Evolutionary conservation across 495 filamentous ascomycete species (phyloP).

Genomic region (Terfezia boudieri): DNA sequence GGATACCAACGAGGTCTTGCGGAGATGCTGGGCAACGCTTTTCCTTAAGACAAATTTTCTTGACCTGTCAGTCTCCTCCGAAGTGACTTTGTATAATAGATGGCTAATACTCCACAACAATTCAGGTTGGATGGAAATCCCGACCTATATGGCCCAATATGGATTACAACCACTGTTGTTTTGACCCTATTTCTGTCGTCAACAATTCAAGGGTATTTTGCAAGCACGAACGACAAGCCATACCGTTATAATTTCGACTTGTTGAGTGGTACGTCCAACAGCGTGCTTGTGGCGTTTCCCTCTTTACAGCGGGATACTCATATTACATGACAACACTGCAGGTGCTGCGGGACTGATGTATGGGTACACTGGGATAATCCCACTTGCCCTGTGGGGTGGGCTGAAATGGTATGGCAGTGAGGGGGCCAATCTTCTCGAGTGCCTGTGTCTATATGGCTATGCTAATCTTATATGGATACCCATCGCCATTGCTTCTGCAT

Average conservation of each 20-base stretch:
- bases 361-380: slow-evolving; percentile 62
- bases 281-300: too few relatives aligned
- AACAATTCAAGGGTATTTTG: slow-evolving; percentile 76
- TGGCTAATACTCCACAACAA: not conserved
- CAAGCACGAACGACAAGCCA: slow-evolving; percentile 33
- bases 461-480: slow-evolving; percentile 90
- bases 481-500: slow-evolving; percentile 79
- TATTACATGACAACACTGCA: slow-evolving; percentile 9
- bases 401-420: slow-evolving; percentile 84
- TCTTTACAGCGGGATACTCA: too few relatives aligned
- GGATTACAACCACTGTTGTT: slow-evolving; percentile 96
- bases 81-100: not conserved
- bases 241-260: slow-evolving; percentile 61
- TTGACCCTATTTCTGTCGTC: slow-evolving; percentile 87
- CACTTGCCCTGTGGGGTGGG: slow-evolving; percentile 64
- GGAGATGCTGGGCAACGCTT: slow-evolving; percentile 60
- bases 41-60: slow-evolving; percentile 86
- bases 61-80: slow-evolving; percentile 49
- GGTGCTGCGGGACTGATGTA: slow-evolving; percentile 79
- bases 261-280: not conserved
- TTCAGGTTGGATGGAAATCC: not conserved
- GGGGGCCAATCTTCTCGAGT: slow-evolving; percentile 76
- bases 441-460: slow-evolving; percentile 86
- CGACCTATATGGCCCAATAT: slow-evolving; percentile 42
- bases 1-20: slow-evolving; percentile 67